phyloP scores from a whole-genome alignment of 2,329 filamentous ascomycete genomes.

The Sclerotinia sclerotiorum region DNA sequence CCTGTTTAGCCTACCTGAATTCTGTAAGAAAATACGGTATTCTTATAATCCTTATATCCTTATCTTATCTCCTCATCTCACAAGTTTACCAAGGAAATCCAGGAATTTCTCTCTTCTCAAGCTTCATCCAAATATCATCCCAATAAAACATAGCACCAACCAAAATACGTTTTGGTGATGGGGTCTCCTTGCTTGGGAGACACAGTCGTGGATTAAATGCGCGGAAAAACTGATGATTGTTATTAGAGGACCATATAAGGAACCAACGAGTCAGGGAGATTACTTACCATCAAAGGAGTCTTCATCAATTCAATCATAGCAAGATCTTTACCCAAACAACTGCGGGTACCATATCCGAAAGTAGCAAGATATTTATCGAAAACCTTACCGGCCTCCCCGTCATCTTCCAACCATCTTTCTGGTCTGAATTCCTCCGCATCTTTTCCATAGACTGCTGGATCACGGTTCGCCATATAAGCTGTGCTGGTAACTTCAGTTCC shows the following conservation, averaged over 20 bases:
- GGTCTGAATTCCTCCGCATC: conserved; percentile 20
- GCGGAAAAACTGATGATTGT: conserved; percentile 16
- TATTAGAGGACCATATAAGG: not conserved
- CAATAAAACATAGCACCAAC: conserved; percentile 22
- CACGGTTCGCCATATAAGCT: conserved; percentile 19
- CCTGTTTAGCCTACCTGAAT: no score
- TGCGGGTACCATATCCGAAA: conserved; percentile 21
- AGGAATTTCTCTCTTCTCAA: conserved; percentile 14
- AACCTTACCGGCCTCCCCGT: conserved; percentile 13
- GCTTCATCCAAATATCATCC: conserved; percentile 18
- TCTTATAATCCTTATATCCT: no score
- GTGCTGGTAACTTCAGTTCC: conserved; percentile 19
- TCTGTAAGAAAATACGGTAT: not conserved
- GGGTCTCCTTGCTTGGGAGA: conserved; percentile 16
- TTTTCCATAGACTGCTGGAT: conserved; percentile 17
- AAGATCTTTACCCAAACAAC: conserved; percentile 21
- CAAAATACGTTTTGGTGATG: conserved; percentile 18
- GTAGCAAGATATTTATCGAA: conserved; percentile 22
- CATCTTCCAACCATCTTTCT: conserved; percentile 19
- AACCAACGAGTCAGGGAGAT: not conserved
- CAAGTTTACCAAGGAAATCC: not conserved
- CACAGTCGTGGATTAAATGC: conserved; percentile 12
- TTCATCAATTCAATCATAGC: conserved; percentile 20
- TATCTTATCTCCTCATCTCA: not conserved
- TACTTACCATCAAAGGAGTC: conserved; percentile 19